Evolutionary conservation across 2,329 filamentous ascomycete genomes (phyloP).

Genomic region (Fusarium continuum): DNA sequence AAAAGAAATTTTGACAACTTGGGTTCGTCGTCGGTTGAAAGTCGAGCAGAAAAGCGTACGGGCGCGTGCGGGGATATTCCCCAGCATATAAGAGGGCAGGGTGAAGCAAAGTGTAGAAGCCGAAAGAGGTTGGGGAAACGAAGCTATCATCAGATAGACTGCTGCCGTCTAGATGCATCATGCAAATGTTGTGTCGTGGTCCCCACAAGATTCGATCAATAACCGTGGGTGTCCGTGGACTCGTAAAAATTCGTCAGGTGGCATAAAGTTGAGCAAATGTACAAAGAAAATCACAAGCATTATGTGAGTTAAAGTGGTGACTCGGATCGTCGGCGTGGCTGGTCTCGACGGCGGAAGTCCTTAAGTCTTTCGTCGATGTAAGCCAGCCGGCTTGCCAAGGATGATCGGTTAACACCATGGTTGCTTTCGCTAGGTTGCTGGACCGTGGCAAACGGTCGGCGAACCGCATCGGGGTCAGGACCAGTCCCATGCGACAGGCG

Average conservation of each 20-base stretch:
- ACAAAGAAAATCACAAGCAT: constrained; percentile 29
- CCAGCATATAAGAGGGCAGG: constrained; percentile 28
- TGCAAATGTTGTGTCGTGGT: constrained; percentile 31
- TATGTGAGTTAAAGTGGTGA: constrained; percentile 55
- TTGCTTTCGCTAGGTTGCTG: constrained; percentile 56
- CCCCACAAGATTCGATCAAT: constrained; percentile 28
- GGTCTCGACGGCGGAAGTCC: constrained; percentile 59
- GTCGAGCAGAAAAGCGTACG: constrained; percentile 15
- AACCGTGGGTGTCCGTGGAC: constrained; percentile 33
- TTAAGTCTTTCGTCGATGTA: constrained; percentile 68
- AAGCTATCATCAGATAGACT: constrained; percentile 34
- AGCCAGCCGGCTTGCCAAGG: constrained; percentile 61
- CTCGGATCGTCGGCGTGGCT: constrained; percentile 56
- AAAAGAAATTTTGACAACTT: constrained; percentile 19
- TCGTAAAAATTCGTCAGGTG: constrained; percentile 41
- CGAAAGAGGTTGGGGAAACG: constrained; percentile 5
- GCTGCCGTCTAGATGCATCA: constrained; percentile 43
- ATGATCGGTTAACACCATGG: constrained; percentile 51
- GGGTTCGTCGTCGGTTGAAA: constrained; percentile 12
- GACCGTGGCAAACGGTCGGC: constrained; percentile 66
- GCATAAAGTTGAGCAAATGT: constrained; percentile 35
- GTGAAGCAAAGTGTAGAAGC: constrained; percentile 14
- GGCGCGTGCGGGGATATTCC: background rate
- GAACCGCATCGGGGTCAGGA: constrained; percentile 56
- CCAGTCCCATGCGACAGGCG: constrained; percentile 59